Conservation (phyloP, 1,139 yeast species). For the Pichia sp. region DNA sequence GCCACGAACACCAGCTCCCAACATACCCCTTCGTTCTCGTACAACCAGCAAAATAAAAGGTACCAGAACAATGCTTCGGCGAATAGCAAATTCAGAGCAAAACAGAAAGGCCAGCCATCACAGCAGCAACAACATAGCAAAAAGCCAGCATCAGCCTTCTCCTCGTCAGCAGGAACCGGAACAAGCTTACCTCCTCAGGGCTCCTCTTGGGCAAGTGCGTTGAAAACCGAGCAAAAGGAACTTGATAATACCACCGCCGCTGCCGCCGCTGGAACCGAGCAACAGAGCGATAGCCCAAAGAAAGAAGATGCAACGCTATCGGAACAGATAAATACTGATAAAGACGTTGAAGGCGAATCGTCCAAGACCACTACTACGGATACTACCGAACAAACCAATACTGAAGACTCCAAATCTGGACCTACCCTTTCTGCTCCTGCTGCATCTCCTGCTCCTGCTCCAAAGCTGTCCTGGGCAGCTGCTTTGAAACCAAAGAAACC, state of each 20-base stretch:
- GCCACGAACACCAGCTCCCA: constrained; percentile 20
- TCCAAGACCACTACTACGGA: constrained; percentile 8
- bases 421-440: background rate
- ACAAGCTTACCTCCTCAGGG: constrained; percentile 20
- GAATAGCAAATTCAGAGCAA: constrained; percentile 9
- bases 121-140: constrained; percentile 1
- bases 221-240: constrained; percentile 28
- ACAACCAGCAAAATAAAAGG: constrained; percentile 7
- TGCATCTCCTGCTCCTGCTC: constrained; percentile 43
- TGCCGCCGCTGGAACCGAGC: background rate
- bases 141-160: constrained; percentile 12
- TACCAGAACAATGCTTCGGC: constrained; percentile 16
- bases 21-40: constrained; percentile 15
- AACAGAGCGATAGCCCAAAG: background rate
- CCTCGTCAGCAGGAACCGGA: constrained; percentile 7
- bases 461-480: constrained; percentile 38
- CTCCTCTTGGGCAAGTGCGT: constrained; percentile 34
- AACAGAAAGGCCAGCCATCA: constrained; percentile 7
- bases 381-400: constrained; percentile 16
- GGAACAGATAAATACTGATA: constrained; percentile 10
- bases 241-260: background rate
- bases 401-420: constrained; percentile 20
- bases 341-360: constrained; percentile 9
- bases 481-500: constrained; percentile 25
- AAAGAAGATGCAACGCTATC: constrained; percentile 9